Base-by-base conservation (phyloP, 75 land plant genomes). In the Ceratopteris richardii region DNA sequence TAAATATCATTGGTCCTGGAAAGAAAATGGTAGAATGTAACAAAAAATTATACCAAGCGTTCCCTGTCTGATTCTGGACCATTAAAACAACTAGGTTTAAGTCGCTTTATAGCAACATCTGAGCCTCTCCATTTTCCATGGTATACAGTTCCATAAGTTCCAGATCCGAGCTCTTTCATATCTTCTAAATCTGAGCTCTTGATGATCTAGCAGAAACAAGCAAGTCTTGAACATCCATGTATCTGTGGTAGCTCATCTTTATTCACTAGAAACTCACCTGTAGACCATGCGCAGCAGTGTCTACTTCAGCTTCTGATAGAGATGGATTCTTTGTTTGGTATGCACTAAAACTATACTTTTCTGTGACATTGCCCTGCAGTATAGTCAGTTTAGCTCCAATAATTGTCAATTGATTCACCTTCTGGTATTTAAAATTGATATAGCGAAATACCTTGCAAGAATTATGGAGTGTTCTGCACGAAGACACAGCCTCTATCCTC, bases 91-190 rank as follows among this genome's bases (percentile, higher is more conserved):
- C 83, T 82, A 37, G 84, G 79, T 71, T 85, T 92, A 1, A 92
- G 84, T 51, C 97, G 69, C n/a, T n/a, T n/a, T n/a, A n/a, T n/a
- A n/a, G n/a, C n/a, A n/a, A n/a, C n/a, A n/a, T n/a, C n/a, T n/a
- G n/a, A n/a, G n/a, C n/a, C n/a, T n/a, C n/a, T n/a, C n/a, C n/a
- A n/a, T n/a, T n/a, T n/a, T n/a, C n/a, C 97, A 76, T 82, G 79
- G 59, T 81, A 92, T 31, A 92, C 95, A 54, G 95, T 92, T 43
- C 97, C 97, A 82, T 76, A 92, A 22, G 94, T 92, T 41, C 97
- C 97, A 60, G 95, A 88, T 27, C 97, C 97, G 44, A 92, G 71
- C 64, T 92, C 97, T 30, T 82, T 59, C 31, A 92, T 40, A 53
- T 92, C 97, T 75, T 92, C 95, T 54, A 92, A 85, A 51, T 92